Evolutionary conservation across 176 grass and related monocot species (phyloP), one percentile per base, ranked within the genome.

Genomic region (Echinochloa phyllopogon): DNA sequence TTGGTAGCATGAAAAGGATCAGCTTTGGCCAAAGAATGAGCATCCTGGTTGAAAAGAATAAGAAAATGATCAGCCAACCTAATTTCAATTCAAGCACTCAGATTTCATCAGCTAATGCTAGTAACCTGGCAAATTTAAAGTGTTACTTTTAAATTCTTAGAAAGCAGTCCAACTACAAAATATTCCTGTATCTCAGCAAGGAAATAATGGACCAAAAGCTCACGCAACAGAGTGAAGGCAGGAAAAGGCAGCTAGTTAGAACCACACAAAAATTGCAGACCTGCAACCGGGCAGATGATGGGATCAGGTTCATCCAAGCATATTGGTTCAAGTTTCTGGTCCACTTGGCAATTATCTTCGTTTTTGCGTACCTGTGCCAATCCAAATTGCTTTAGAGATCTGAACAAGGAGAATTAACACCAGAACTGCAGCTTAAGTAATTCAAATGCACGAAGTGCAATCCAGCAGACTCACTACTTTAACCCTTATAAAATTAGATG

Each of bases 281-380:
- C 96, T 94, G 90, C 65, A 72, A 67, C 76, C 29, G 79, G 59
- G 21, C 62, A 49, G 16, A 89, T 79, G 45, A 58, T 78, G 18
- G 71, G n/a, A 85, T 89, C 78, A 82, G 87, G 49, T 79, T 80
- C 78, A 69, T 89, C 89, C 69, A 86, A 62, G 43, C 85, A 78
- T 65, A 52, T 36, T 3, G 65, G 51, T 73, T 82, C 78, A 89
- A 29, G 53, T 80, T 92, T 82, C 55, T 85, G 39, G 55, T 86
- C 85, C 1, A 56, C 27, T 11, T 84, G 65, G 52, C 38, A 77
- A 78, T 82, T 70, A 45, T 79, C 84, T 84, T 96, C 85, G 16
- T 21, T 89, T 77, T 95, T 98, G 47, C 80, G 92, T 78, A 83
- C 89, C 96, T 98, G 87, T 59, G 84, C 33, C 62, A 73, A 88